Evolutionary conservation across 1,139 yeast species (phyloP).

Genomic region (Dujonia santamariae): DNA sequence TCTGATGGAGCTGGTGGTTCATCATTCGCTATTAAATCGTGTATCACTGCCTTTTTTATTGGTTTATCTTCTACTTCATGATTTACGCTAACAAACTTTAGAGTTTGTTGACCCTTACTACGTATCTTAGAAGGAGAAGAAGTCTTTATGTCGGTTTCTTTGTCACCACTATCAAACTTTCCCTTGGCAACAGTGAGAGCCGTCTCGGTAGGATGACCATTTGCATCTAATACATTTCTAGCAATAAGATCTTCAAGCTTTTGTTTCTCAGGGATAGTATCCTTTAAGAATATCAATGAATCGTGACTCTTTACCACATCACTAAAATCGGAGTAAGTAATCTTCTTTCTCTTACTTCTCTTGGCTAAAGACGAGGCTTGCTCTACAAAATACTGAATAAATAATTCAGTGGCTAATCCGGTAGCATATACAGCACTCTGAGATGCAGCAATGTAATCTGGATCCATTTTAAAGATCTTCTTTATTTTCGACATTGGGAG

Average conservation of each 20-base stretch:
- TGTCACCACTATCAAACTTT: slow-evolving; percentile 10
- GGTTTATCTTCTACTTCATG: slow-evolving; percentile 15
- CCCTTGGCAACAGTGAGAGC: not conserved
- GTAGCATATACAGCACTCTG: slow-evolving; percentile 79
- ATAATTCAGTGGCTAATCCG: slow-evolving; percentile 84
- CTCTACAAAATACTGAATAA: slow-evolving; percentile 75
- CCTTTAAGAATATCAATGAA: slow-evolving; percentile 63
- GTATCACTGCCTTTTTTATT: slow-evolving; percentile 33
- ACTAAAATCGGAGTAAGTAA: slow-evolving; percentile 73
- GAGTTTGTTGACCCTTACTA: slow-evolving; percentile 39
- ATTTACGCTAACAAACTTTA: slow-evolving; percentile 19
- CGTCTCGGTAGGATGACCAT: slow-evolving; percentile 4
- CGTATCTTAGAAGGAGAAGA: slow-evolving; percentile 15
- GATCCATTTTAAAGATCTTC: slow-evolving; percentile 80
- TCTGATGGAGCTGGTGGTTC: slow-evolving; percentile 12
- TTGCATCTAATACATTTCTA: slow-evolving; percentile 41
- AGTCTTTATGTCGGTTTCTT: slow-evolving; percentile 11
- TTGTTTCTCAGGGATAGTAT: slow-evolving; percentile 64
- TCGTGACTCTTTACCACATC: slow-evolving; percentile 67
- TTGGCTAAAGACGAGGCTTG: slow-evolving; percentile 73
- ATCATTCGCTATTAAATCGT: slow-evolving; percentile 27
- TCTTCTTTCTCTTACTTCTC: slow-evolving; percentile 66
- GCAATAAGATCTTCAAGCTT: slow-evolving; percentile 51
- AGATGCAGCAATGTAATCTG: slow-evolving; percentile 74
- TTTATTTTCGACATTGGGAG: slow-evolving; percentile 82